Evolutionary conservation across 2,329 filamentous ascomycete species (phyloP).

Genomic region (Fusarium redolens): DNA sequence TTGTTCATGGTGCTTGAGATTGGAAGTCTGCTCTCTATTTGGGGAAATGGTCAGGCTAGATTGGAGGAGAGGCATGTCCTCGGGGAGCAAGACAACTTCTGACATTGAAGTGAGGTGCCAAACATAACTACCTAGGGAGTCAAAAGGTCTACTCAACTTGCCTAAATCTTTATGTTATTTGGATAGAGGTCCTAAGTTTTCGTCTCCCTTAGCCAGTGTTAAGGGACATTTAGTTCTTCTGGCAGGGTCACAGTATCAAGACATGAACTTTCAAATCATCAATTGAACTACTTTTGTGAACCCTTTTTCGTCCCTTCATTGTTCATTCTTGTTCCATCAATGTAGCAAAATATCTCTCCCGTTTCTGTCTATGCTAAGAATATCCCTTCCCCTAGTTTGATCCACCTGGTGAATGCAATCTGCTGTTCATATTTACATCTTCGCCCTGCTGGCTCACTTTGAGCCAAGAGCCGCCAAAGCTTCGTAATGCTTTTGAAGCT

Average conservation of each 20-base stretch:
- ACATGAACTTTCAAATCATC: neutral
- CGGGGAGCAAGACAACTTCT: neutral
- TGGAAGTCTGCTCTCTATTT: neutral
- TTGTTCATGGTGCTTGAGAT: neutral
- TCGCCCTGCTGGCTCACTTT: neutral
- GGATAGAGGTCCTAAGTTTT: neutral
- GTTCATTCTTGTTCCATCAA: neutral
- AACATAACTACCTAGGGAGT: too few relatives aligned
- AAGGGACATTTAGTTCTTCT: too few relatives aligned
- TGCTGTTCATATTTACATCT: neutral
- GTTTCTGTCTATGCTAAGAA: neutral
- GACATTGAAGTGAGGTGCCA: too few relatives aligned
- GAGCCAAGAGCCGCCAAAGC: neutral
- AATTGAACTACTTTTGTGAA: neutral
- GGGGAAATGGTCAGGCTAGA: neutral
- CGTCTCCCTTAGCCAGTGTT: neutral
- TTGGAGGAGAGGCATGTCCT: neutral
- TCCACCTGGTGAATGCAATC: neutral
- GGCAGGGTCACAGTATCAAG: neutral
- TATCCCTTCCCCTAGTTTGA: neutral
- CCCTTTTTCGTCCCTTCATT: neutral
- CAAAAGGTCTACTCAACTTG: neutral
- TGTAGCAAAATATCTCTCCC: neutral
- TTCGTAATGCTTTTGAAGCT: neutral
- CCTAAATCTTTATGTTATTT: neutral